A percentile compares a stretch with the other conserved stretches of the same genome.
Evolutionary conservation across 2,329 filamentous ascomycete genomes (phyloP).

Genomic region (Lachnellula suecica): DNA sequence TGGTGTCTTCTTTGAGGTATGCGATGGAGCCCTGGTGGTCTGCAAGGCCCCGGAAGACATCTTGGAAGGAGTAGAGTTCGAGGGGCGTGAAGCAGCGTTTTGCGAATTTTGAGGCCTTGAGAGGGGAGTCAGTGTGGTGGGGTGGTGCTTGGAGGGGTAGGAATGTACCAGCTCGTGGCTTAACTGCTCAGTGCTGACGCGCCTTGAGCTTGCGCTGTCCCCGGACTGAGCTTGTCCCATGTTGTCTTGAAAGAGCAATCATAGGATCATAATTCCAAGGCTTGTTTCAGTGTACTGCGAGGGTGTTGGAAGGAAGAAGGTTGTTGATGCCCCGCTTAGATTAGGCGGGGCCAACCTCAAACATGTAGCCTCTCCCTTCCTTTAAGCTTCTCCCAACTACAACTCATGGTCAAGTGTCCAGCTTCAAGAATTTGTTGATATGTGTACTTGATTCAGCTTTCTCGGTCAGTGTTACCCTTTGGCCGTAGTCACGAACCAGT

Average conservation of each 20-base stretch:
- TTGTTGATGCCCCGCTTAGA: neutral
- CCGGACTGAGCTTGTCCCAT: constrained; percentile 36
- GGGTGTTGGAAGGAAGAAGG: neutral
- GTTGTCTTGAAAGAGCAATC: constrained; percentile 5
- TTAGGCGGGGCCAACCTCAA: no score
- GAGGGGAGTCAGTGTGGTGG: constrained; percentile 7
- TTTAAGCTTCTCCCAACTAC: neutral
- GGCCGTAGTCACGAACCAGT: neutral
- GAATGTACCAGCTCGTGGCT: constrained; percentile 33
- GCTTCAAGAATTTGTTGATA: neutral
- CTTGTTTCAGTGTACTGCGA: constrained; percentile 11
- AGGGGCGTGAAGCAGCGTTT: constrained; percentile 69
- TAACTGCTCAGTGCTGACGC: constrained; percentile 30
- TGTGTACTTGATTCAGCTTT: neutral
- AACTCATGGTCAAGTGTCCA: neutral
- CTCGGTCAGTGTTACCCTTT: neutral
- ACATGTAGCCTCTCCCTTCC: neutral
- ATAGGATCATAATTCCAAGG: constrained; percentile 12
- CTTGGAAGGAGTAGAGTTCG: constrained; percentile 71
- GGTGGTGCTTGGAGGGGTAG: constrained; percentile 4
- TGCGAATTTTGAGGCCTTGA: constrained; percentile 63
- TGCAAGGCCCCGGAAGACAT: constrained; percentile 70
- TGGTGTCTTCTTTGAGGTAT: constrained; percentile 69
- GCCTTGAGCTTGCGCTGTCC: constrained; percentile 17
- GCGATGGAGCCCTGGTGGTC: constrained; percentile 60